Conservation (phyloP, 495 filamentous ascomycete species). For the Xylona heveae region DNA sequence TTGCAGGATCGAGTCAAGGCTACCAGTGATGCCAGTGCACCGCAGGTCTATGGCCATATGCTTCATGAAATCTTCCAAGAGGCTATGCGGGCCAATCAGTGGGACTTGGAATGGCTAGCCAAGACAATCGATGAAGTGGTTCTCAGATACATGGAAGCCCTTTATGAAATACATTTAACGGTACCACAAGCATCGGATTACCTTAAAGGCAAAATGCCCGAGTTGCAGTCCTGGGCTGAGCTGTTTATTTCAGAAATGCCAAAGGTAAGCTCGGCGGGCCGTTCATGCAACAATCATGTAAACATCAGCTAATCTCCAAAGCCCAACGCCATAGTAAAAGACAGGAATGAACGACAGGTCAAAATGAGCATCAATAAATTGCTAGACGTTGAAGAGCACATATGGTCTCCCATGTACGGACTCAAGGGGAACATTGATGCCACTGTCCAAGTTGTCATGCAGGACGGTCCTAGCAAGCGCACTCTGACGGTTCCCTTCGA, state of each 20-base stretch:
- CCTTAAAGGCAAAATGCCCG: constrained; percentile 54
- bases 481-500: constrained; percentile 80
- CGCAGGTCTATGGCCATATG: constrained; percentile 74
- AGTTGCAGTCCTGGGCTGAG: constrained; percentile 63
- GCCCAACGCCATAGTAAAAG: constrained; percentile 49
- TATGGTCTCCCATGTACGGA: constrained; percentile 95
- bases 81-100: constrained; percentile 63
- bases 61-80: constrained; percentile 90
- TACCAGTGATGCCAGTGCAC: constrained; percentile 48
- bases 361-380: constrained; percentile 78
- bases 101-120: constrained; percentile 46
- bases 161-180: constrained; percentile 65
- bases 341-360: constrained; percentile 47
- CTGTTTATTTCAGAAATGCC: constrained; percentile 55
- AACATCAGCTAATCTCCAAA: constrained; percentile 15
- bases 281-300: constrained; percentile 1
- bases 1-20: constrained; percentile 87
- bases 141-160: constrained; percentile 46
- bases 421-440: constrained; percentile 96
- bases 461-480: constrained; percentile 36
- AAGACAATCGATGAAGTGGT: constrained; percentile 40
- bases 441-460: constrained; percentile 77
- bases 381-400: constrained; percentile 88
- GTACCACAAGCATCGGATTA: constrained; percentile 50
- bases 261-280: constrained; percentile 26